Percentiles rank a stretch among this genome's conserved stretches.
These are phyloP conservation scores for Pseudocercospora cruenta DNA, from an alignment of 2,329 filamentous ascomycete species.

Conservation along the genomic window DNA sequence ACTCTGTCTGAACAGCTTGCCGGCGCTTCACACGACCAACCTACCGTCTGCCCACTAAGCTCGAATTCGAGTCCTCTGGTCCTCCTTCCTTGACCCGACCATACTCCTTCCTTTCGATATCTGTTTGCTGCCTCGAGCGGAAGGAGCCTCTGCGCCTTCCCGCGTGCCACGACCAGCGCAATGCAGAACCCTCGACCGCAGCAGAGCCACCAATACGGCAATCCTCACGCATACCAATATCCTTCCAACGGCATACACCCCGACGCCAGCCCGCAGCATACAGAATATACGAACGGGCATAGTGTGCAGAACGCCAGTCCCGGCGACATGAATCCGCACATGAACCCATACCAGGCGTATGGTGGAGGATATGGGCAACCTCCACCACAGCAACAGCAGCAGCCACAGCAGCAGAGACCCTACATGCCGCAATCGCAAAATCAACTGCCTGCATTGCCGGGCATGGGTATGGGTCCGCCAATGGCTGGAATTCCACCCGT, in stretches of 20 bases:
- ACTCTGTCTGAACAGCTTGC: constrained; percentile 3
- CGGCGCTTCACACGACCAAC: not conserved
- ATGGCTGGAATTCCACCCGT: constrained; percentile 15
- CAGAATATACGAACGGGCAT: constrained; percentile 28
- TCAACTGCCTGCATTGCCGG: constrained; percentile 28
- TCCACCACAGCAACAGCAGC: constrained; percentile 25
- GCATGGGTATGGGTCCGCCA: constrained; percentile 23
- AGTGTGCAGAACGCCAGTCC: constrained; percentile 25
- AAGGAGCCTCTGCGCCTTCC: constrained; percentile 10
- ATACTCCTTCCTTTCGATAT: constrained; percentile 6
- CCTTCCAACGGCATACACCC: constrained; percentile 24
- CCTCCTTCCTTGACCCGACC: constrained; percentile 3
- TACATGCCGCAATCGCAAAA: constrained; percentile 27
- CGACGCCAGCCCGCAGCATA: constrained; percentile 20
- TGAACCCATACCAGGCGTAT: constrained; percentile 31
- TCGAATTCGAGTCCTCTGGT: not conserved
- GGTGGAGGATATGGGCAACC: constrained; percentile 23
- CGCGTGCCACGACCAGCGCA: constrained; percentile 11
- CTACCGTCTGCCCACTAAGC: not conserved
- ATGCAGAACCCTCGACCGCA: constrained; percentile 21
- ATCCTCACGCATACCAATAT: constrained; percentile 20
- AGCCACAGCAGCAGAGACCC: constrained; percentile 21
- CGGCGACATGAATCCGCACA: constrained; percentile 31
- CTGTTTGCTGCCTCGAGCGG: constrained; percentile 10
- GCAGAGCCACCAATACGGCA: constrained; percentile 3